phyloP scores from a whole-genome alignment of 2,329 filamentous ascomycete species.

The Ramularia endophylla region DNA sequence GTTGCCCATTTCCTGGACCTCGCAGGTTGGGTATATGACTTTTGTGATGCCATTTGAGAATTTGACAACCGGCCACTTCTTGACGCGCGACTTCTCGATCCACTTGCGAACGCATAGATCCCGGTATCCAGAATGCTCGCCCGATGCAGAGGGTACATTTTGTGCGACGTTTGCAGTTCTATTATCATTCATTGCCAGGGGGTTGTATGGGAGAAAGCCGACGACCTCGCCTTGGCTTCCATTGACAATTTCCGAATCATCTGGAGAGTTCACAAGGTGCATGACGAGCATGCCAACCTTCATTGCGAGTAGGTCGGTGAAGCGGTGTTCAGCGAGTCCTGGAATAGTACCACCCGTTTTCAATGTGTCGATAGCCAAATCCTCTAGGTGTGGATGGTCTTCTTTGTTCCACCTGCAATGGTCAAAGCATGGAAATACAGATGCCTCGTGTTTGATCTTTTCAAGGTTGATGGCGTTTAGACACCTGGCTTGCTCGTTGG shows the following conservation, averaged over 20 bases:
- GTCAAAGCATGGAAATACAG: too few relatives aligned
- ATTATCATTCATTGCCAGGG: background rate
- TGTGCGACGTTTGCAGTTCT: background rate
- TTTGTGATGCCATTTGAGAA: constrained; percentile 46
- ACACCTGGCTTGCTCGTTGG: background rate
- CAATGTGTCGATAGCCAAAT: too few relatives aligned
- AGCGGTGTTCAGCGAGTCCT: too few relatives aligned
- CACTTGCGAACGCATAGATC: background rate
- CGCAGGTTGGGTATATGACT: constrained; percentile 48
- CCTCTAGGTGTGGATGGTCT: too few relatives aligned
- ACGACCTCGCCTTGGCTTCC: background rate
- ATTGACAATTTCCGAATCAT: background rate
- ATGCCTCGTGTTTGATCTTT: too few relatives aligned
- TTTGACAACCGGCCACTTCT: constrained; percentile 40
- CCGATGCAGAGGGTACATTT: background rate
- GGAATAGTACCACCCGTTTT: too few relatives aligned
- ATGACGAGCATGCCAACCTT: constrained; percentile 1
- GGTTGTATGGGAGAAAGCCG: background rate
- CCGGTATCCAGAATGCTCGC: constrained; percentile 1
- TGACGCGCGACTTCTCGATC: background rate
- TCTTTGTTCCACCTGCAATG: too few relatives aligned
- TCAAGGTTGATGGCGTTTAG: too few relatives aligned
- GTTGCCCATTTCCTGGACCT: constrained; percentile 42
- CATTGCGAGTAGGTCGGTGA: background rate
- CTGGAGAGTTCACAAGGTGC: background rate